A percentile compares a stretch with the other conserved stretches of the same genome.
Evolutionary conservation across 305 asterid species (phyloP).

Genomic region (Fraxinus floribunda): DNA sequence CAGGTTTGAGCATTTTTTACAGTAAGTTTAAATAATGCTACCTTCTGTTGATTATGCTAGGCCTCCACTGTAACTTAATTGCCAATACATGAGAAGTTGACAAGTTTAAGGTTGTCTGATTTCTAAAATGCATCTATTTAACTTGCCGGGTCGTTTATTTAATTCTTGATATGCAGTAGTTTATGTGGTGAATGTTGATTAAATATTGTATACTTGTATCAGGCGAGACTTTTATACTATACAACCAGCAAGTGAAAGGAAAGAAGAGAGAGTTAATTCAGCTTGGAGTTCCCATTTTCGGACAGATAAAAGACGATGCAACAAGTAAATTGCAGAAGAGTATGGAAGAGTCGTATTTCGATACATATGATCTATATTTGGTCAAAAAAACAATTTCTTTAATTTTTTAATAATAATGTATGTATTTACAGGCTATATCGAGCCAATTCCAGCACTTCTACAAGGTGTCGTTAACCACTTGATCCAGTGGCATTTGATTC

Average conservation of each 20-base stretch:
- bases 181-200: slow-evolving; percentile 14
- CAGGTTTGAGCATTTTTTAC: slow-evolving; percentile 66
- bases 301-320: slow-evolving; percentile 60
- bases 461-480: slow-evolving; percentile 73
- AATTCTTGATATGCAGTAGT: neutral
- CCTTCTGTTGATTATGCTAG: slow-evolving; percentile 23
- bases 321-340: slow-evolving; percentile 50
- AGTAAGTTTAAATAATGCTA: slow-evolving; percentile 17
- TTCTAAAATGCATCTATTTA: slow-evolving; percentile 2
- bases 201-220: slow-evolving; percentile 17
- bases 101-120: neutral
- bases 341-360: slow-evolving; percentile 28
- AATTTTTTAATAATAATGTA: neutral
- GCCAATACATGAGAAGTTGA: slow-evolving; percentile 9
- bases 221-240: slow-evolving; percentile 90
- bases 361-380: neutral
- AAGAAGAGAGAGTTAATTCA: slow-evolving; percentile 95
- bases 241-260: slow-evolving; percentile 85
- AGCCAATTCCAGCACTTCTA: slow-evolving; percentile 84
- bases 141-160: neutral
- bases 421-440: slow-evolving; percentile 55
- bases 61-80: slow-evolving; percentile 6
- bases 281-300: slow-evolving; percentile 85
- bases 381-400: neutral
- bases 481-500: slow-evolving; percentile 74